Evolutionary conservation across 345 rosid species (phyloP).

Genomic region (Trapa bicornis): DNA sequence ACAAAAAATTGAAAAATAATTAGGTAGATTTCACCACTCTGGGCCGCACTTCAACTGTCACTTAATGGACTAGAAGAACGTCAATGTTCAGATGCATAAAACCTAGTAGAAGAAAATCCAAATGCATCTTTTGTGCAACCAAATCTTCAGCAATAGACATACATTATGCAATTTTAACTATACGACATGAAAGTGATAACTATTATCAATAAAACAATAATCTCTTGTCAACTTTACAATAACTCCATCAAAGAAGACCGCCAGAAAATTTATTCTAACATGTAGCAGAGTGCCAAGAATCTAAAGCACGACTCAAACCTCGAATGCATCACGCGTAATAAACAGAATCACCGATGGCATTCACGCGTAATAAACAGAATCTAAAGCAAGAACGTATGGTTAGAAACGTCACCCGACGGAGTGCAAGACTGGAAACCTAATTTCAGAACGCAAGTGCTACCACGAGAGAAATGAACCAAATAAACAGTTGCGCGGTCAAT

Average conservation of each 20-base stretch:
- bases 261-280: not conserved
- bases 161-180: not conserved
- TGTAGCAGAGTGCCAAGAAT: not conserved
- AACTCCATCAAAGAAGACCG: not conserved
- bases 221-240: not conserved
- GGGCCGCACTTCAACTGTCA: not conserved
- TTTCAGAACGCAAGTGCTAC: constrained; percentile 26
- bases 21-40: not conserved
- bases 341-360: not conserved
- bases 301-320: not conserved
- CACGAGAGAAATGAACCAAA: constrained; percentile 16
- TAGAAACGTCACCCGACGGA: not conserved
- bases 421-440: constrained; percentile 10
- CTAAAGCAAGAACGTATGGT: not conserved
- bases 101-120: not conserved
- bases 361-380: no score
- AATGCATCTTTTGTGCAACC: not conserved
- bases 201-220: not conserved
- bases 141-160: not conserved
- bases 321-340: not conserved
- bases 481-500: not conserved
- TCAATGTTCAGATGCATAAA: not conserved
- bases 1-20: no score
- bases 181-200: not conserved
- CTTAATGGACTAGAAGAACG: not conserved